These are phyloP conservation scores for Pterocarpus santalinus DNA, from an alignment of 306 rosid genomes.

Conservation along the genomic window DNA sequence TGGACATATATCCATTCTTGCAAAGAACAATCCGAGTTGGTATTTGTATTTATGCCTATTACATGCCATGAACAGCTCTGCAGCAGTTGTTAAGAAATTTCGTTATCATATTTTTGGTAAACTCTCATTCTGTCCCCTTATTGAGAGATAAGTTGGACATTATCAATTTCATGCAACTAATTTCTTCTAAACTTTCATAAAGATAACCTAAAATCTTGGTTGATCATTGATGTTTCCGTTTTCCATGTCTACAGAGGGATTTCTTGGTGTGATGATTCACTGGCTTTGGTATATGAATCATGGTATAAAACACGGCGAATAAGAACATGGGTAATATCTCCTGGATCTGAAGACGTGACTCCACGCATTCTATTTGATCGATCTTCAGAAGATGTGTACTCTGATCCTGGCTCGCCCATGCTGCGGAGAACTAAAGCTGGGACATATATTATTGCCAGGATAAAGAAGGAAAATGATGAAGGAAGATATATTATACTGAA, in stretches of 20 bases:
- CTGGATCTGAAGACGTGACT: constrained; percentile 71
- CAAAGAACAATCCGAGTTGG: too few species aligned
- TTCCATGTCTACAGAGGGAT: constrained; percentile 75
- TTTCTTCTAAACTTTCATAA: constrained; percentile 8
- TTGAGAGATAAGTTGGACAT: background rate
- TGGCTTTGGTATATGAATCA: constrained; percentile 94
- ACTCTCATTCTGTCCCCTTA: background rate
- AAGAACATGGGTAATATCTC: constrained; percentile 88
- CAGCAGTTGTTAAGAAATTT: constrained; percentile 27
- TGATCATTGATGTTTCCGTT: constrained; percentile 22
- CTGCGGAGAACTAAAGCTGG: constrained; percentile 87
- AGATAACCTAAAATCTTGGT: constrained; percentile 21
- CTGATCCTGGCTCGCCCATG: constrained; percentile 99
- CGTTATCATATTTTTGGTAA: constrained; percentile 21
- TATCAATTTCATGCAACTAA: constrained; percentile 13
- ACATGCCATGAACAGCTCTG: constrained; percentile 33
- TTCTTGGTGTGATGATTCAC: constrained; percentile 92
- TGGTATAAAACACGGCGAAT: constrained; percentile 91
- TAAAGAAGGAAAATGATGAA: constrained; percentile 74
- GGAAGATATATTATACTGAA: constrained; percentile 75
- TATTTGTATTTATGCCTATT: constrained; percentile 23
- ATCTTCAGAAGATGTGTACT: constrained; percentile 96
- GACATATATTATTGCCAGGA: constrained; percentile 80
- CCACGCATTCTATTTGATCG: constrained; percentile 91
- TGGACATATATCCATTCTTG: background rate